Base-by-base conservation (phyloP, 495 filamentous ascomycete genomes). In the Rhizodiscina lignyota region DNA sequence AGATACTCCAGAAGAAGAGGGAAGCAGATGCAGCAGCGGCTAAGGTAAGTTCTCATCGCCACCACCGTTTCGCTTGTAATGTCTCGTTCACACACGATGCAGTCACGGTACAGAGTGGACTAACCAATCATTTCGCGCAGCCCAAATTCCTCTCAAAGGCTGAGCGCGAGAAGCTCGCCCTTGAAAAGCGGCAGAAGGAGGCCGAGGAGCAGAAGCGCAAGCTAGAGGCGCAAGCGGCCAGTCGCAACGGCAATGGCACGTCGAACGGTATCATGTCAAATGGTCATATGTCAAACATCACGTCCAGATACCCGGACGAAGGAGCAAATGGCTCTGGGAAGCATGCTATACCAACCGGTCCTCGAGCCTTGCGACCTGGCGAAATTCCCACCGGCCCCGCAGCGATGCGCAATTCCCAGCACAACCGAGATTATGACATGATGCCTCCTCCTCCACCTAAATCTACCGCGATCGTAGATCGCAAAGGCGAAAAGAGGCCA, bases 81-180 rank as follows among this genome's bases (percentile, higher is more conserved):
- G 5, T 30, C 13, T 24, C 35, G 21, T 8, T 27, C 30, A 19
- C 20, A 2, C 24, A n/a, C n/a, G n/a, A n/a, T n/a, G n/a, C n/a
- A n/a, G n/a, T n/a, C n/a, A n/a, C n/a, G n/a, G n/a, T n/a, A n/a
- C n/a, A n/a, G n/a, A n/a, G 24, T 52, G 32, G 56, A 49, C 45
- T 48, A 41, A 28, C 39, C 21, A 18, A 47, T 40, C 30, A 32
- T n/a, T 39, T 44, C 32, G 39, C 46, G 27, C 36, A 92, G 71
- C 91, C 91, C 2, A 86, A 87, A 61, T 97, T 93, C 53, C 59
- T 97, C 8, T 78, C 83, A 2, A 94, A 86, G 63, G 79, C 79
- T 22, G 68, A 94, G 53, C 74, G 89, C 26, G 91, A 96, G 52
- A 73, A 74, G 34, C 52, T 94, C 37, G 85, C 83, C 4, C 59